Evolutionary conservation across 2,329 filamentous ascomycete genomes (phyloP), one percentile per base, ranked within the genome.

Genomic region (Xylaria sp.): DNA sequence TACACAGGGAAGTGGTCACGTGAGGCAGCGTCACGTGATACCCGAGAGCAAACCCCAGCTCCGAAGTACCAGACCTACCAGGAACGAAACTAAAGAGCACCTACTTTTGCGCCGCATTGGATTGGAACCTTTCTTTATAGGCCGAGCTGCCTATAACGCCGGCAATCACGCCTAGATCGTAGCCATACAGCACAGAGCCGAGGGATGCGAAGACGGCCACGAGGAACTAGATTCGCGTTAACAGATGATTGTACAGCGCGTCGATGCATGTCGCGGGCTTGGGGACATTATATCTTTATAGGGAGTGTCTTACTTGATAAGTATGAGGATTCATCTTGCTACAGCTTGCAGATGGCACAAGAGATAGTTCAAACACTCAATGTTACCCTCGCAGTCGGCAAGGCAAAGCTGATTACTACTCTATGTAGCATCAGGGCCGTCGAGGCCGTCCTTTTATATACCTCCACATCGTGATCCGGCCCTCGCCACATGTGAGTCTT

Each of bases 141-240:
- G 79, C 76, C 9, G 74, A 72, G 17, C 81, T 83, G 13, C 82
- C 81, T 56, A 86, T 80, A 13, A 83, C 83, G 54, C 81, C 77
- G 49, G 81, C 80, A 58, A 83, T 82, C 40, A 83, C 80, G 68
- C 82, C 82, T 10, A 86, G 75, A 70, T 85, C 83, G 69, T 86
- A 85, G 51, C 83, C 83, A 67, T 76, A 86, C 31, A 83, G 78
- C 48, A 85, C 76, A 4, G 82, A 85, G 43, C 83, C 83, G 41
- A 85, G 75, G 21, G 83, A 85, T 66, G 83, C 83, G 70, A 86
- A 85, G 29, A 83, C 76, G 70, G 80, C 78, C 35, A 84, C 79
- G 52, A 84, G 78, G 68, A 83, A 83, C 75, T 85, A 70, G 15
- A 19, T 9, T 13, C 3, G 17, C 17, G 35, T 58, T 13, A 60